phyloP scores from a whole-genome alignment of 441 rosid species.

The Euphorbia celastroides region DNA sequence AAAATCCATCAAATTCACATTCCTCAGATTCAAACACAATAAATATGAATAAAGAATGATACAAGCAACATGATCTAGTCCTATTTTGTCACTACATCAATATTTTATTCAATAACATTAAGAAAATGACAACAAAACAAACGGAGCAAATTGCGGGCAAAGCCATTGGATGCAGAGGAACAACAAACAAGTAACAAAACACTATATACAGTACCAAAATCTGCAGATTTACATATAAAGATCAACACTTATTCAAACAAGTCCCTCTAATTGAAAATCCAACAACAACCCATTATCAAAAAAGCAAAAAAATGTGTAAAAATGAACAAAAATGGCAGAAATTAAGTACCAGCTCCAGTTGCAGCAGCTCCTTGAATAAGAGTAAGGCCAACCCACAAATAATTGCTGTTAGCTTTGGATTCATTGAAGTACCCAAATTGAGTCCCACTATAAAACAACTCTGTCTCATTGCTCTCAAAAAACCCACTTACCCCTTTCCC shows the following conservation, averaged over 20 bases:
- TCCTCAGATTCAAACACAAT: not conserved
- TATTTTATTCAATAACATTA: not conserved
- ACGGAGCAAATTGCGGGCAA: not conserved
- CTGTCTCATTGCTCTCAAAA: constrained; percentile 52
- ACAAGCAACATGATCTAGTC: not conserved
- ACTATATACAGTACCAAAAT: not conserved
- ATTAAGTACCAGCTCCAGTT: constrained; percentile 69
- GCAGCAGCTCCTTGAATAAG: constrained; percentile 75
- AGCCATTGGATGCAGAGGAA: constrained; percentile 6
- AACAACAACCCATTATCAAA: not conserved
- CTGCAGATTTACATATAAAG: not conserved
- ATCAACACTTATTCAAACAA: not conserved
- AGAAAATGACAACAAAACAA: not conserved
- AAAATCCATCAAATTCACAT: not conserved
- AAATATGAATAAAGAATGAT: not conserved
- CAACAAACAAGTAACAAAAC: constrained; percentile 6
- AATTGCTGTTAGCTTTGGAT: constrained; percentile 38
- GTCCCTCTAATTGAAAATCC: not conserved
- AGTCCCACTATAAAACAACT: constrained; percentile 41
- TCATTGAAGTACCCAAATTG: constrained; percentile 29
- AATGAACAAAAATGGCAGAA: not conserved
- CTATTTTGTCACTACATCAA: not conserved
- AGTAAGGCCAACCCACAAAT: constrained; percentile 80
- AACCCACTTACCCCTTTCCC: constrained; percentile 32
- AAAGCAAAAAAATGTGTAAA: not conserved